Evolutionary conservation across 2,329 filamentous ascomycete species (phyloP), one percentile per base, ranked within the genome.

Genomic region (Alternaria dauci): DNA sequence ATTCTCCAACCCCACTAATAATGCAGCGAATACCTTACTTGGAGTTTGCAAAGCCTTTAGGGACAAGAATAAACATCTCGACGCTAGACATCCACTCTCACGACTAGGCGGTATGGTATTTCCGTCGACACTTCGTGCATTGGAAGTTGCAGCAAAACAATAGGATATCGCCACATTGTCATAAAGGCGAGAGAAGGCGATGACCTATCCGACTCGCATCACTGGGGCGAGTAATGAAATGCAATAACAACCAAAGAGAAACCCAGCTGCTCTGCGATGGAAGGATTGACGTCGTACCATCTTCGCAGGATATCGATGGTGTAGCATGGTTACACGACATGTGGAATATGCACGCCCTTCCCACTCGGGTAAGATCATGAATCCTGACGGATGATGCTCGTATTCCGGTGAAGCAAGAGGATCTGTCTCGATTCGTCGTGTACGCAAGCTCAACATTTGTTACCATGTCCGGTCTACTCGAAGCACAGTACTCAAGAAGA

Each of bases 21-120:
- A 30, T 11, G 1, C 28, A 30, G 28, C 28, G 28, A 0, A 30
- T 30, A 30, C 28, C 9, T 11, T 30, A 0, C 28, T 2, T 12
- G 28, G 2, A 30, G 28, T 30, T 9, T 11, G 9, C 28, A 30
- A 30, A 30, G 28, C 0, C 9, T 30, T 11, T 30, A 9, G 8
- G 9, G 11, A 30, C 9, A 5, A 2, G 2, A 5, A 30, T 11
- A 30, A 11, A 30, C 0, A 11, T 11, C 0, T 1, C 28, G 4
- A 11, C 9, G 28, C 11, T 30, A 5, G 5, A 30, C 11, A 0
- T 5, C 2, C 0, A 30, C 28, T 30, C 11, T 11, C 4, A 30
- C 11, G 28, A 30, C 4, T 30, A 30, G 28, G 0, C 0, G 1
- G 11, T 11, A 30, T 11, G 11, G 1, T 30, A 30, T 30, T 30